Percentiles rank a stretch among this genome's conserved stretches.
phyloP scores from a whole-genome alignment of 768 basidiomycete genomes.

The Mycena indigotica region DNA sequence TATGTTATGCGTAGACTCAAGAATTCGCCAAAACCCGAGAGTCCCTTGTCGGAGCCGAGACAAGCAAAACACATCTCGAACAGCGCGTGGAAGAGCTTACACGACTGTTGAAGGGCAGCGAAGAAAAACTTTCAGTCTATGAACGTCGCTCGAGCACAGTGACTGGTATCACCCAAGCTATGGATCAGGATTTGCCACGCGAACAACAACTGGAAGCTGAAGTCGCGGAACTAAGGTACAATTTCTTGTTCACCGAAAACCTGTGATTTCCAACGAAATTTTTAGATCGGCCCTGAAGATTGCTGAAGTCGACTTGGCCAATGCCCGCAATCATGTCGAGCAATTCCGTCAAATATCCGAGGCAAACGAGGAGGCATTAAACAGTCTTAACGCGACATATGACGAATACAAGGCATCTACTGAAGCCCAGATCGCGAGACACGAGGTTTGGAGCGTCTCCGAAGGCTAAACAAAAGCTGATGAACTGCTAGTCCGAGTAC shows the following conservation, averaged over 20 bases:
- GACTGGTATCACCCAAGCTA: constrained; percentile 33
- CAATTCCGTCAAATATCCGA: constrained; percentile 88
- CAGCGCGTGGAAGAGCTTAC: constrained; percentile 65
- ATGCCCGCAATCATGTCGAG: constrained; percentile 70
- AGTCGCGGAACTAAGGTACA: constrained; percentile 80
- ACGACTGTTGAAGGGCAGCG: constrained; percentile 69
- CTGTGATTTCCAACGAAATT: background rate
- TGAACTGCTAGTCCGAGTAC: constrained; percentile 15
- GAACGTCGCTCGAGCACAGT: constrained; percentile 60
- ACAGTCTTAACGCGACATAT: constrained; percentile 67
- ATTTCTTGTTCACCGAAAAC: background rate
- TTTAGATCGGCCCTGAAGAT: constrained; percentile 73
- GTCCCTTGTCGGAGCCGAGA: constrained; percentile 69
- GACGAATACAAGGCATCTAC: constrained; percentile 80
- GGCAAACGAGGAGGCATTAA: constrained; percentile 77
- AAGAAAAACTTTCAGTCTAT: constrained; percentile 86
- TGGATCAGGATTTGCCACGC: constrained; percentile 52
- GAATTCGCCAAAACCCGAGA: constrained; percentile 73
- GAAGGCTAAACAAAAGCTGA: background rate
- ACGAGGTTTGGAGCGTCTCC: constrained; percentile 56
- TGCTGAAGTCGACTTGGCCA: constrained; percentile 72
- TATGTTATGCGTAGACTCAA: too few relatives aligned
- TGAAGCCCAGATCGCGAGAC: constrained; percentile 65
- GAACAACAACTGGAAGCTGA: constrained; percentile 85
- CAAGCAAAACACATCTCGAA: constrained; percentile 77